These are phyloP conservation scores for Marchantia polymorpha DNA, from an alignment of 225 moss, liverwort and hornwort species.

Conservation along the genomic window DNA sequence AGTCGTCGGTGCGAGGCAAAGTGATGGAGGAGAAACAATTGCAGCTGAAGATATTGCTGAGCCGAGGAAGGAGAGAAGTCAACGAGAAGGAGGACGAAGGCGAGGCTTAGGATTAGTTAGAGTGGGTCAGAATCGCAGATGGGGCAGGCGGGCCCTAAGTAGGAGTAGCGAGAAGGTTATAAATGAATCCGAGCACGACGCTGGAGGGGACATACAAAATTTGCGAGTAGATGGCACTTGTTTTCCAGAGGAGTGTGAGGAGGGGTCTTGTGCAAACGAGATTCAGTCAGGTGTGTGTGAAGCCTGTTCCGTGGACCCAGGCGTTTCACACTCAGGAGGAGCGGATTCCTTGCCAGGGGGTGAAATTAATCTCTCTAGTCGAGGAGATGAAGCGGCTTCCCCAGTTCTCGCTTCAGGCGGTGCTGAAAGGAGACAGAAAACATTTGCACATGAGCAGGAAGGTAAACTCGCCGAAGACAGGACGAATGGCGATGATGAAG, in stretches of 20 bases:
- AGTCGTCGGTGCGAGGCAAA: slow-evolving; percentile 28
- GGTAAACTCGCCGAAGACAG: slow-evolving; percentile 59
- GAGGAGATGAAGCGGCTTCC: slow-evolving; percentile 28
- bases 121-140: slow-evolving; percentile 17
- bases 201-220: slow-evolving; percentile 26
- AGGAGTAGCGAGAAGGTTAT: slow-evolving; percentile 19
- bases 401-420: slow-evolving; percentile 27
- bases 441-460: slow-evolving; percentile 52
- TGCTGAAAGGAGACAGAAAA: slow-evolving; percentile 26
- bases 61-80: slow-evolving; percentile 9
- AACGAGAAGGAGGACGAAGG: slow-evolving; percentile 15
- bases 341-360: not conserved
- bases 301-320: slow-evolving; percentile 22
- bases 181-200: not conserved
- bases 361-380: slow-evolving; percentile 12
- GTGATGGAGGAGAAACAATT: slow-evolving; percentile 30
- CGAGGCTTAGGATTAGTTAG: slow-evolving; percentile 19
- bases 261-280: slow-evolving; percentile 32
- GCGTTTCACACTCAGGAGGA: slow-evolving; percentile 1
- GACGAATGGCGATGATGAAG: slow-evolving; percentile 40
- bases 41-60: not conserved
- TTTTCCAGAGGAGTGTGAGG: slow-evolving; percentile 17
- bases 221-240: slow-evolving; percentile 20
- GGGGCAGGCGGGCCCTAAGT: slow-evolving; percentile 7
- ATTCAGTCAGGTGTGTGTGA: slow-evolving; percentile 2